Conservation (phyloP, 495 filamentous ascomycete species). For the Penicillium canariense region DNA sequence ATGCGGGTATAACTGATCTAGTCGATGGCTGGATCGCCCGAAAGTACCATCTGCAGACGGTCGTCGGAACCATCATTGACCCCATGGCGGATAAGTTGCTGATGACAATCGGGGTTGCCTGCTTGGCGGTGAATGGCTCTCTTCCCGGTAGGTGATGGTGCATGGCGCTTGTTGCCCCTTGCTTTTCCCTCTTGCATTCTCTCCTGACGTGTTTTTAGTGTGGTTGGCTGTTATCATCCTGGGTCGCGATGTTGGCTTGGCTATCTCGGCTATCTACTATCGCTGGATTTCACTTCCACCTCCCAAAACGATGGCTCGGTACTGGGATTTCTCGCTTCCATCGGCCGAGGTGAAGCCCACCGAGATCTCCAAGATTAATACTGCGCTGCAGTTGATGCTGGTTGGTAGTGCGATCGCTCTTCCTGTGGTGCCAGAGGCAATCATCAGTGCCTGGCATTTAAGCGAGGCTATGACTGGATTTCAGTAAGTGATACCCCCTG, state of each 20-base stretch:
- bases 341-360: constrained; percentile 92
- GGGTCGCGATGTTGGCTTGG: constrained; percentile 82
- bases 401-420: constrained; percentile 74
- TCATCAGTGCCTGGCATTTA: constrained; percentile 49
- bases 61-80: constrained; percentile 94
- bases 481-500: constrained; percentile 58
- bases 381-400: constrained; percentile 72
- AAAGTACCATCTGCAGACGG: constrained; percentile 81
- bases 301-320: constrained; percentile 88
- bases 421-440: constrained; percentile 57
- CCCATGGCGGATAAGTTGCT: constrained; percentile 95
- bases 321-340: constrained; percentile 96
- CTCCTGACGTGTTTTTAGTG: constrained; percentile 43
- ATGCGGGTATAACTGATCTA: constrained; percentile 87
- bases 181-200: neutral
- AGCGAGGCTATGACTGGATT: constrained; percentile 57
- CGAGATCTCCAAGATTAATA: constrained; percentile 86
- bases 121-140: constrained; percentile 74
- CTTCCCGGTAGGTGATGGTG: constrained; percentile 61
- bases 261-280: constrained; percentile 89
- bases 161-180: neutral
- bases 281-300: constrained; percentile 90
- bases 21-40: constrained; percentile 92
- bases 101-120: constrained; percentile 88
- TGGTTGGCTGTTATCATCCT: constrained; percentile 88